Base-by-base conservation (phyloP, 2,329 filamentous ascomycete species). In the Septoria petroselini region DNA sequence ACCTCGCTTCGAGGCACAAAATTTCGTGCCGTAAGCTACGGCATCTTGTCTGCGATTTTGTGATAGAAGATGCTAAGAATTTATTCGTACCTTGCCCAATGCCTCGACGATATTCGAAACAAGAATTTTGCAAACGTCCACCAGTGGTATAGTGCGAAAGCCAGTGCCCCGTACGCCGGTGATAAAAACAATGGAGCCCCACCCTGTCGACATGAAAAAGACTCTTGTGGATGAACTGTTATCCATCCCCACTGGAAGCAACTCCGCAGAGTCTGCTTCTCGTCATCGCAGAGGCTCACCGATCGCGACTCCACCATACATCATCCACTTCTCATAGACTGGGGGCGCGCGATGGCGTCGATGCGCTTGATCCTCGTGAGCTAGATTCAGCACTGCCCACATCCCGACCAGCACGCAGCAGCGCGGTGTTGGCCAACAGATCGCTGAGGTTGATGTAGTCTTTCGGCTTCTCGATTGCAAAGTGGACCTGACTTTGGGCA, bases 381-480 rank as follows among this genome's bases (percentile, higher is more conserved):
- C 25, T 31, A 8, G 27, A 33, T 15, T 19, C 18, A 33, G 12
- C 15, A 38, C 25, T 40, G 15, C 34, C 45, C 35, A 42, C 23
- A 29, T 53, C 15, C 29, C 50, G 41, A 42, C 7, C 21, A 39
- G 34, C 37, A 12, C 42, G 27, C 35, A 31, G 34, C 17, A 47
- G 12, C 14, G 27, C 31, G 18, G 34, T 21, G 14, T 39, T 31
- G 12, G 15, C 41, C 31, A 53, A 40, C 12, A 53, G 14, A 31
- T 53, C 50, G 31, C 50, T 53, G 14, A 53, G 27, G 25, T 53
- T 47, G 30, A 53, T 39, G 29, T 53, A 53, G 8, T 53, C 45
- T 27, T 19, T 43, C 7, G 50, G 50, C 31, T 39, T 53, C 23
- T 53, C 50, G 29, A 53, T 53, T 19, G 41, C 34, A 30, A 53